Percentiles rank a stretch among this genome's conserved stretches.
These are phyloP conservation scores for Rusavskia elegans DNA, from an alignment of 495 filamentous ascomycete species.

Conservation along the genomic window DNA sequence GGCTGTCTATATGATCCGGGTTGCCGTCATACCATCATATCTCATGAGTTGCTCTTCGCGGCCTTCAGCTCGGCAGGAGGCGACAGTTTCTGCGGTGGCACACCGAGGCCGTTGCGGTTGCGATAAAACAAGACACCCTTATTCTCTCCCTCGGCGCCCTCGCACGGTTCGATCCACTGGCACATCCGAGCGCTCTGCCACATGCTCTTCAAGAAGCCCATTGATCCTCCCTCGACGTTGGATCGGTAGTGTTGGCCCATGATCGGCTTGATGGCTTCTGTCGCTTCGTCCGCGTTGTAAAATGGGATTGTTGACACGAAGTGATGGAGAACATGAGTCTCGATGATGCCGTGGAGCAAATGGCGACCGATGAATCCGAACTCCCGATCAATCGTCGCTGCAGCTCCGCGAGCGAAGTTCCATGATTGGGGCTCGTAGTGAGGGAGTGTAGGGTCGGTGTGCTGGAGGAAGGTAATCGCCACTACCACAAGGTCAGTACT, in stretches of 20 bases:
- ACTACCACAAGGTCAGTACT: constrained; percentile 32
- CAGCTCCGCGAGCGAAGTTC: constrained; percentile 42
- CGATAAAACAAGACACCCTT: constrained; percentile 40
- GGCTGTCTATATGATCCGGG: not conserved
- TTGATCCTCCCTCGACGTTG: constrained; percentile 32
- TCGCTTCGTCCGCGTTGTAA: constrained; percentile 45
- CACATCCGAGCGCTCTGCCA: constrained; percentile 32
- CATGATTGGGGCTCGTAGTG: constrained; percentile 39
- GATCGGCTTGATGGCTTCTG: constrained; percentile 40
- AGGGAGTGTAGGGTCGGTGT: constrained; percentile 42
- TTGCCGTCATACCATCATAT: too few species aligned
- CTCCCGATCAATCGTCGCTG: constrained; percentile 44
- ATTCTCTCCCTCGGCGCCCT: constrained; percentile 40
- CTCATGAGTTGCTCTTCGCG: not conserved
- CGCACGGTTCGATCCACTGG: constrained; percentile 48
- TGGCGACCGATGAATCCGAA: constrained; percentile 43
- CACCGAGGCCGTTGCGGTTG: constrained; percentile 57
- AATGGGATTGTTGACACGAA: constrained; percentile 46
- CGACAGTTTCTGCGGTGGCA: constrained; percentile 39
- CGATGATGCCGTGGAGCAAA: constrained; percentile 45
- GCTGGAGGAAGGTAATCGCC: constrained; percentile 45
- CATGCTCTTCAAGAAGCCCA: constrained; percentile 38
- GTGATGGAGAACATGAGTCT: constrained; percentile 46
- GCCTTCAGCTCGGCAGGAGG: constrained; percentile 1
- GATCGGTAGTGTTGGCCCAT: constrained; percentile 42